phyloP scores from a whole-genome alignment of 805 yeast species.

The Saturnispora saitoi region DNA sequence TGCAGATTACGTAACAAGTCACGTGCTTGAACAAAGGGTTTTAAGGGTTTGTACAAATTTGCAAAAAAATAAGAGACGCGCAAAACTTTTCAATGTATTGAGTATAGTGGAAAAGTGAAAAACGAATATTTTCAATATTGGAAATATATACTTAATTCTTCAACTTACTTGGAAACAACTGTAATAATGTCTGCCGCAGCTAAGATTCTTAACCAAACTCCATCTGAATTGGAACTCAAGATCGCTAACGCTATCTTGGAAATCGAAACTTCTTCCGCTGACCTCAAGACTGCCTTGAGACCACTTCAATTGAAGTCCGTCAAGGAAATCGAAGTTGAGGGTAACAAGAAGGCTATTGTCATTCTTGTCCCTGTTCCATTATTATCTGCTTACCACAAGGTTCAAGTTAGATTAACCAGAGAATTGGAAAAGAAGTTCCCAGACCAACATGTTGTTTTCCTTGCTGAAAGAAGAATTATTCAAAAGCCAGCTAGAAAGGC shows the following conservation, averaged over 20 bases:
- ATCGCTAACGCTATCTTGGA: slow-evolving; percentile 98
- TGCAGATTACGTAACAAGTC: not conserved
- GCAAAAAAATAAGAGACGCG: not conserved
- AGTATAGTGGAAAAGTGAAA: not conserved
- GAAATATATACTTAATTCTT: not conserved
- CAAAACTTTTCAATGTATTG: not conserved
- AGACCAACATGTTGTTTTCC: slow-evolving; percentile 98
- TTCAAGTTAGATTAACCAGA: slow-evolving; percentile 95
- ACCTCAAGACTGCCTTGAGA: slow-evolving; percentile 96
- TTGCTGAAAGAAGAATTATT: slow-evolving; percentile 98
- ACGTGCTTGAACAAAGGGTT: slow-evolving; percentile 12
- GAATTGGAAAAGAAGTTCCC: slow-evolving; percentile 99
- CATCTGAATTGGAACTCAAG: slow-evolving; percentile 98
- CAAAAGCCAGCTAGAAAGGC: slow-evolving; percentile 98
- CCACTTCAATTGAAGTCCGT: slow-evolving; percentile 97
- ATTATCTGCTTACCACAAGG: slow-evolving; percentile 88
- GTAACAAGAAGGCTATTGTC: slow-evolving; percentile 98
- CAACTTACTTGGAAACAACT: not conserved
- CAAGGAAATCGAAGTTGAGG: slow-evolving; percentile 95
- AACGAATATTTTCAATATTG: not conserved
- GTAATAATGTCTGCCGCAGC: slow-evolving; percentile 87
- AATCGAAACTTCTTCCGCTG: slow-evolving; percentile 80
- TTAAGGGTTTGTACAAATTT: not conserved
- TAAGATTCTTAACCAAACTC: slow-evolving; percentile 90
- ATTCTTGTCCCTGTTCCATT: slow-evolving; percentile 97